Evolutionary conservation across 768 basidiomycete genomes (phyloP).

Genomic region (Panaeolus papilionaceus): DNA sequence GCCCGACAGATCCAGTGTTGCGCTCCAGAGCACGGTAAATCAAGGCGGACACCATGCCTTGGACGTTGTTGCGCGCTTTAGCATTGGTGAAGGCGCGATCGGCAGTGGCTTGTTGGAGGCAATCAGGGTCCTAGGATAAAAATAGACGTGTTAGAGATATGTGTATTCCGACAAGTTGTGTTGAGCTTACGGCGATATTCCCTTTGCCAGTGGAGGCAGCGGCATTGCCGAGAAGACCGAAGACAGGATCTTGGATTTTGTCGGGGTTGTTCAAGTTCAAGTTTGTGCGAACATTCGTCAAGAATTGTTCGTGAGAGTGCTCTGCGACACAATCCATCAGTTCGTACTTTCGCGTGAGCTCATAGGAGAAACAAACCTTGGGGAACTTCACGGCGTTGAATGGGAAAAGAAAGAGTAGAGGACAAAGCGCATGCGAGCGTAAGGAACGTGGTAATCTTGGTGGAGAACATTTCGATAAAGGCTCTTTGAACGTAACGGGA

Average conservation of each 20-base stretch:
- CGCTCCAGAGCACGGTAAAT: constrained; percentile 71
- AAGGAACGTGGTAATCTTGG: constrained; percentile 29
- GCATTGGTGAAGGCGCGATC: constrained; percentile 79
- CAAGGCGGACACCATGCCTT: constrained; percentile 62
- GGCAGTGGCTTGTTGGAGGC: constrained; percentile 69
- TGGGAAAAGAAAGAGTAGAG: constrained; percentile 44
- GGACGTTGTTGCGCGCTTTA: constrained; percentile 62
- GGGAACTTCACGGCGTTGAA: constrained; percentile 61
- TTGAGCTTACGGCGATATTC: constrained; percentile 51
- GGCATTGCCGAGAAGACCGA: constrained; percentile 67
- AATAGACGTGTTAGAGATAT: background rate
- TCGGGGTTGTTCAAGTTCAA: constrained; percentile 64
- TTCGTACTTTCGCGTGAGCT: constrained; percentile 8
- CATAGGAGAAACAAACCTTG: constrained; percentile 50
- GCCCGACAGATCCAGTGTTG: constrained; percentile 64
- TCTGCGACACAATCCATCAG: constrained; percentile 41
- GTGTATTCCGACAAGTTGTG: background rate
- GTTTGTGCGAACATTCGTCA: constrained; percentile 54
- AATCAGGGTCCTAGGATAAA: constrained; percentile 54
- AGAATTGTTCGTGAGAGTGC: constrained; percentile 67
- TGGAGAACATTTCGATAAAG: constrained; percentile 31
- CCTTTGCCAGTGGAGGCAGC: constrained; percentile 64
- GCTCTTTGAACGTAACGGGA: constrained; percentile 22
- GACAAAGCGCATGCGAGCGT: constrained; percentile 41
- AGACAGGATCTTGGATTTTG: constrained; percentile 64